These are phyloP conservation scores for Colletotrichum australisinense DNA, from an alignment of 2,329 filamentous ascomycete genomes.

Conservation along the genomic window DNA sequence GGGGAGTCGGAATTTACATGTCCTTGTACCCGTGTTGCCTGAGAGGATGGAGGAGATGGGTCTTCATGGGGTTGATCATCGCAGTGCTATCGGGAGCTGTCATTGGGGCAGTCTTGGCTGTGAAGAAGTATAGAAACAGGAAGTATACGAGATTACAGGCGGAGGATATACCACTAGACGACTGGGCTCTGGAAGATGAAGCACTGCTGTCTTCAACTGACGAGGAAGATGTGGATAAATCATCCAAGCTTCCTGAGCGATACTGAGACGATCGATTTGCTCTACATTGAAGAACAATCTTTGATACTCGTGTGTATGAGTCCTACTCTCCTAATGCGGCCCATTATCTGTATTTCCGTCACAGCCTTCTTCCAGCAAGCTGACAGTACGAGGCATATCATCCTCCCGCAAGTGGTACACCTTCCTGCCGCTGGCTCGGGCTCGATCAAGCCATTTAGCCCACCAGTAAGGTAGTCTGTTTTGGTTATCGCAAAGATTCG, in stretches of 20 bases:
- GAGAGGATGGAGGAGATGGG: conserved; percentile 47
- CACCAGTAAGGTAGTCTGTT: too few species aligned
- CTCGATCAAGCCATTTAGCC: too few species aligned
- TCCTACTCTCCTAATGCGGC: too few species aligned
- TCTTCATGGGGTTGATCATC: conserved; percentile 38
- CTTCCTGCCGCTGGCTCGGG: too few species aligned
- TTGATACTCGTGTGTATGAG: too few species aligned
- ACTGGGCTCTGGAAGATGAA: conserved; percentile 45
- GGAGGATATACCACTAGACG: conserved; percentile 45
- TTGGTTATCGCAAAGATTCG: too few species aligned
- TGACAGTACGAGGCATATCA: too few species aligned
- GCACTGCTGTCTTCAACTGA: conserved; percentile 18
- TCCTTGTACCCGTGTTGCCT: conserved; percentile 47
- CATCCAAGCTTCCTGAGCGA: neutral
- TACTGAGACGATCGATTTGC: too few species aligned
- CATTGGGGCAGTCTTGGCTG: conserved; percentile 11
- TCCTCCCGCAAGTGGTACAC: too few species aligned
- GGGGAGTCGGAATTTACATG: conserved; percentile 43
- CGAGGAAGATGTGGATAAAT: conserved; percentile 1
- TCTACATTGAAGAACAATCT: too few species aligned
- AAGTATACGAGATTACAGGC: conserved; percentile 38
- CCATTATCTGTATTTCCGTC: too few species aligned
- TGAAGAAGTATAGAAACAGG: conserved; percentile 28
- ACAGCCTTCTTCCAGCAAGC: too few species aligned
- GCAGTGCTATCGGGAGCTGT: conserved; percentile 7